Conservation (phyloP, 192 early-diverging fungal species). For the Cladochytrium replicatum region DNA sequence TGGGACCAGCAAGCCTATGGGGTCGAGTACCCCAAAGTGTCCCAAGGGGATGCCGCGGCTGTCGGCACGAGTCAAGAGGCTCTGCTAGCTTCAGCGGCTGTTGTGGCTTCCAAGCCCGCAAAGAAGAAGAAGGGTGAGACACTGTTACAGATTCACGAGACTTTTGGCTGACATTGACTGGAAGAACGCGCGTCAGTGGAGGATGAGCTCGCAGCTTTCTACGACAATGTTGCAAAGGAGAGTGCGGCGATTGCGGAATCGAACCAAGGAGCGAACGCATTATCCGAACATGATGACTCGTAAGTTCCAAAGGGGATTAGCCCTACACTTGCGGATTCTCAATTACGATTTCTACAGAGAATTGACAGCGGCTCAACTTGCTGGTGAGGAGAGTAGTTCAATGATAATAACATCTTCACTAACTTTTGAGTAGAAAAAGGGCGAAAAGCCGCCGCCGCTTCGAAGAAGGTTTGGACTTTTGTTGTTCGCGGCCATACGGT, state of each 20-base stretch:
- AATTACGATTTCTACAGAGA: too few relatives aligned
- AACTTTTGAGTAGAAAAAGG: not conserved
- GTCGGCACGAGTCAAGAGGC: conserved; percentile 1
- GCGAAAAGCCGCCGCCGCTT: not conserved
- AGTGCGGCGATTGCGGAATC: conserved; percentile 1
- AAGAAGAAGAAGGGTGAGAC: too few relatives aligned
- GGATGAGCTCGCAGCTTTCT: conserved; percentile 57
- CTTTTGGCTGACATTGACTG: conserved; percentile 2
- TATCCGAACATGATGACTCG: too few relatives aligned
- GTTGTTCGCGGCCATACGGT: not conserved
- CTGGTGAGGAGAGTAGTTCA: too few relatives aligned
- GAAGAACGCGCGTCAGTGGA: conserved; percentile 12
- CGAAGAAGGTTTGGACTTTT: not conserved
- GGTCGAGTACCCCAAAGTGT: conserved; percentile 20
- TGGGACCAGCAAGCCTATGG: conserved; percentile 56
- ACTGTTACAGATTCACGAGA: conserved; percentile 4
- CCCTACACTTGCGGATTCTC: too few relatives aligned
- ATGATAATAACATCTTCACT: too few relatives aligned
- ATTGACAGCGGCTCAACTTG: too few relatives aligned
- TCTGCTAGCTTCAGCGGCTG: not conserved
- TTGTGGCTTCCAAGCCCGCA: too few relatives aligned
- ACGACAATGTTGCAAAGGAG: conserved; percentile 34
- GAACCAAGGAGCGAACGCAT: not conserved
- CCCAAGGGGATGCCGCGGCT: conserved; percentile 1
- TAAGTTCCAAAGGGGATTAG: too few relatives aligned